These are phyloP conservation scores for Blastocystis hominis DNA, from an alignment of 352 stramenopile genomes.

Conservation along the genomic window DNA sequence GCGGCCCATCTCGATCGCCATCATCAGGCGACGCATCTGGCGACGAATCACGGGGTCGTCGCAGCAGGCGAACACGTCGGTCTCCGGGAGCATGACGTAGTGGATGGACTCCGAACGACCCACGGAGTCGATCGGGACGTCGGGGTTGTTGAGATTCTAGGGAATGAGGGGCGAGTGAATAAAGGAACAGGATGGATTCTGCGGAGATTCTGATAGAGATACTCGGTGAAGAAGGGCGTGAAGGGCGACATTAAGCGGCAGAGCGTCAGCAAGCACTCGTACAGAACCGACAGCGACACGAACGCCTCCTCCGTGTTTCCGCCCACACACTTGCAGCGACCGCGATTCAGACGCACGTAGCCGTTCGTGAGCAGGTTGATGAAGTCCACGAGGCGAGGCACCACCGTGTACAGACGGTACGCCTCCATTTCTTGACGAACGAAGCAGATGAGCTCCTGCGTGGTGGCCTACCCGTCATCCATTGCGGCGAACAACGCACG, in stretches of 20 bases:
- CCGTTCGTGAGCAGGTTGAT: constrained; percentile 97
- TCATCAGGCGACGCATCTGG: constrained; percentile 69
- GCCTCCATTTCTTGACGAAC: constrained; percentile 90
- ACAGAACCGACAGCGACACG: constrained; percentile 82
- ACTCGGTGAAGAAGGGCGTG: constrained; percentile 98
- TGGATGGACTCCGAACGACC: constrained; percentile 83
- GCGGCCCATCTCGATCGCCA: constrained; percentile 86
- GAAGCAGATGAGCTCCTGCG: constrained; percentile 92
- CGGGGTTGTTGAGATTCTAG: constrained; percentile 45
- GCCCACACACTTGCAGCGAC: constrained; percentile 85
- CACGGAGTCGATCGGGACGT: constrained; percentile 72
- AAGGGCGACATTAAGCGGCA: constrained; percentile 90
- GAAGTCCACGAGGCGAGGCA: constrained; percentile 90
- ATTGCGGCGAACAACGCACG: not conserved
- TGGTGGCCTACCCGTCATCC: constrained; percentile 67
- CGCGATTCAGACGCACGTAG: constrained; percentile 95
- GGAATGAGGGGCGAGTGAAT: constrained; percentile 58
- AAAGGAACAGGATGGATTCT: constrained; percentile 79
- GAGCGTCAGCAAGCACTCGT: constrained; percentile 88
- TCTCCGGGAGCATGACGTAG: constrained; percentile 84
- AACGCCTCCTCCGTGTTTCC: constrained; percentile 73
- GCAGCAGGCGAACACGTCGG: constrained; percentile 69
- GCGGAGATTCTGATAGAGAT: constrained; percentile 95
- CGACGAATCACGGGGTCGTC: constrained; percentile 54
- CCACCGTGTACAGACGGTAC: constrained; percentile 97